Conservation (phyloP, 2,329 filamentous ascomycete species). For the Paracorniculantispora psalliotae region DNA sequence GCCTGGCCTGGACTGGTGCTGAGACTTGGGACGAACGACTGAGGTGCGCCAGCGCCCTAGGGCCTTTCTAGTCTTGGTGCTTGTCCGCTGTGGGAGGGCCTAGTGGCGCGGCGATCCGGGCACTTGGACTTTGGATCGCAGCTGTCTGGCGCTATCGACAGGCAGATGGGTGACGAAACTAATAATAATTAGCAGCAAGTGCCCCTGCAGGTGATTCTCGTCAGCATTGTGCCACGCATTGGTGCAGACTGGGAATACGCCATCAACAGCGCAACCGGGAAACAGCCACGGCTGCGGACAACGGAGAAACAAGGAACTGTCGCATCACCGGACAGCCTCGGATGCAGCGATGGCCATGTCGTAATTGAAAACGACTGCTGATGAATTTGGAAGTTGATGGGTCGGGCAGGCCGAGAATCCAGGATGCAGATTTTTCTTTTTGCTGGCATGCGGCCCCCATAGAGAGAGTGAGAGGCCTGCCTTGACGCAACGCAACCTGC, state of each 20-base stretch:
- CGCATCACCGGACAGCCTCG: background rate
- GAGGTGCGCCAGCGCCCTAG: background rate
- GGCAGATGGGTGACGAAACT: background rate
- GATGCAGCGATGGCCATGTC: background rate
- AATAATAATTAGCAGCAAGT: background rate
- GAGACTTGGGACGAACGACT: slow-evolving; percentile 11
- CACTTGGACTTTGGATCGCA: slow-evolving; percentile 5
- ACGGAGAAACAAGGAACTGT: background rate
- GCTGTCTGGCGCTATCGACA: background rate
- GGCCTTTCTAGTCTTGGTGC: background rate
- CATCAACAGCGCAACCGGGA: too few relatives aligned
- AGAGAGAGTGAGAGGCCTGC: background rate
- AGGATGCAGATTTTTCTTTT: background rate
- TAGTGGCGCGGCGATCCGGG: slow-evolving; percentile 7
- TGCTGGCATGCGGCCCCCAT: background rate
- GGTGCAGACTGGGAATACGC: background rate
- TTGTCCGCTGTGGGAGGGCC: background rate
- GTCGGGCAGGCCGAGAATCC: background rate
- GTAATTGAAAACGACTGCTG: background rate
- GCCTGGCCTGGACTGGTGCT: background rate
- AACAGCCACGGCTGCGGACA: background rate
- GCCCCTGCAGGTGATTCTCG: slow-evolving; percentile 1
- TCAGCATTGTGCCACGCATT: background rate
- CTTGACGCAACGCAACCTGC: slow-evolving; percentile 5
- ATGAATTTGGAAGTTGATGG: background rate